Percentiles rank a stretch among this genome's conserved stretches.
phyloP scores from a whole-genome alignment of 495 filamentous ascomycete species.

The Trichoderma orchidacearum region DNA sequence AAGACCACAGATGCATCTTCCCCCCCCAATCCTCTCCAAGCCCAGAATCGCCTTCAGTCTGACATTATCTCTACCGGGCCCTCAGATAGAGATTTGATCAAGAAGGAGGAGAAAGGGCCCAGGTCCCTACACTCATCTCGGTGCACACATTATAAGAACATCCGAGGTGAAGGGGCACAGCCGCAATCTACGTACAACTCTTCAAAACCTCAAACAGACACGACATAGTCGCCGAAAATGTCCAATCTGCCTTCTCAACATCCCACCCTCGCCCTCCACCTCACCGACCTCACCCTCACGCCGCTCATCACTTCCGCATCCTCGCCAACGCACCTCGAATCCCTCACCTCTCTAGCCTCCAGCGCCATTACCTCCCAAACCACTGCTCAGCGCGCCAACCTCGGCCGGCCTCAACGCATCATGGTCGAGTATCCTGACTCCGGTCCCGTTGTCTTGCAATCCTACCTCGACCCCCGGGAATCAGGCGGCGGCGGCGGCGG shows the following conservation, averaged over 20 bases:
- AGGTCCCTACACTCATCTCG: too few relatives aligned
- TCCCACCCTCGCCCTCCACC: conserved; percentile 22
- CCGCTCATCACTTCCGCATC: conserved; percentile 28
- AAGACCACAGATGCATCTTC: too few relatives aligned
- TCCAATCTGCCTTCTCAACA: conserved; percentile 20
- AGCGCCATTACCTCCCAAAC: conserved; percentile 24
- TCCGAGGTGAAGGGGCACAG: too few relatives aligned
- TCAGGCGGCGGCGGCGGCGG: background rate
- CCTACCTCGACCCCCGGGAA: conserved; percentile 13
- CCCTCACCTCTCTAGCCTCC: conserved; percentile 22
- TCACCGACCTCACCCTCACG: conserved; percentile 24
- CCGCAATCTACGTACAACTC: too few relatives aligned
- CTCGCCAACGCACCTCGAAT: conserved; percentile 9
- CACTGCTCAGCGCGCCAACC: conserved; percentile 17
- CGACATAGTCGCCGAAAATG: conserved; percentile 9
- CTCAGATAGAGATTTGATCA: too few relatives aligned
- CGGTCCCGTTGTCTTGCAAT: conserved; percentile 22
- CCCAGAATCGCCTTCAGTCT: too few relatives aligned
- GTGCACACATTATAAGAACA: too few relatives aligned
- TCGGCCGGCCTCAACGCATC: conserved; percentile 23
- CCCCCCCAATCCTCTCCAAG: too few relatives aligned
- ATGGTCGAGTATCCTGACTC: conserved; percentile 22
- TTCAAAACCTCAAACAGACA: background rate
- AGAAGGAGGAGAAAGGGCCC: too few relatives aligned
- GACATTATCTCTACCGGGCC: too few relatives aligned